Conservation (phyloP, 208 protist species). For the Wallacemonas sp. region DNA sequence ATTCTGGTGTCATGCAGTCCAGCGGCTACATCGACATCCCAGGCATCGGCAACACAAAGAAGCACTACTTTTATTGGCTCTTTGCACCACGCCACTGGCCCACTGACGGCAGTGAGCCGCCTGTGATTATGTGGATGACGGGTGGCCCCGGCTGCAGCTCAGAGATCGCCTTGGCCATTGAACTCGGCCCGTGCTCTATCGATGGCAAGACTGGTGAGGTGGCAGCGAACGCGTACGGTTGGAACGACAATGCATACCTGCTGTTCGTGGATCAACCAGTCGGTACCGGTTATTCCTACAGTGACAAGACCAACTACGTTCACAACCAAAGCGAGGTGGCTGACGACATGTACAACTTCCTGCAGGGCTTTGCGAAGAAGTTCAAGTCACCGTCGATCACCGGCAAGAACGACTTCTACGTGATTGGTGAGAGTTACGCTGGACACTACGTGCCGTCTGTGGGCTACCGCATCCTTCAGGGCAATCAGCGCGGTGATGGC, state of each 20-base stretch:
- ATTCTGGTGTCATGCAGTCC: conserved; percentile 44
- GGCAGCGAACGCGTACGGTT: conserved; percentile 66
- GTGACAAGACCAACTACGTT: conserved; percentile 36
- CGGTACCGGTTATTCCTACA: conserved; percentile 85
- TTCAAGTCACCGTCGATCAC: conserved; percentile 24
- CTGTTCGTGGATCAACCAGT: conserved; percentile 90
- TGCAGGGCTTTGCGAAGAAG: conserved; percentile 57
- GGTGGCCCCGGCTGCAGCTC: conserved; percentile 90
- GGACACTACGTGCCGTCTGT: conserved; percentile 50
- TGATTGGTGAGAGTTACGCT: conserved; percentile 65
- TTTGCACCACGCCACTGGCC: conserved; percentile 56
- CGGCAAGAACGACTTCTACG: conserved; percentile 41
- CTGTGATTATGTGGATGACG: conserved; percentile 86
- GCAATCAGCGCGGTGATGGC: conserved; percentile 16
- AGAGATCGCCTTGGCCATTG: conserved; percentile 47
- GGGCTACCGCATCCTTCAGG: conserved; percentile 11
- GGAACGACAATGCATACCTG: conserved; percentile 83
- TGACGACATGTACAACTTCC: conserved; percentile 86
- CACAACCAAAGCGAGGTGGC: conserved; percentile 67
- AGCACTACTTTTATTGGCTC: conserved; percentile 91
- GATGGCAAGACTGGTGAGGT: conserved; percentile 35
- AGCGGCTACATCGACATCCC: conserved; percentile 75
- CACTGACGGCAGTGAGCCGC: conserved; percentile 23
- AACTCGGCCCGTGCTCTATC: conserved; percentile 81
- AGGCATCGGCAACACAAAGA: conserved; percentile 19